Evolutionary conservation across 257 asterid genomes (phyloP), one percentile per base, ranked within the genome.

Genomic region (Hygrophila difformis): DNA sequence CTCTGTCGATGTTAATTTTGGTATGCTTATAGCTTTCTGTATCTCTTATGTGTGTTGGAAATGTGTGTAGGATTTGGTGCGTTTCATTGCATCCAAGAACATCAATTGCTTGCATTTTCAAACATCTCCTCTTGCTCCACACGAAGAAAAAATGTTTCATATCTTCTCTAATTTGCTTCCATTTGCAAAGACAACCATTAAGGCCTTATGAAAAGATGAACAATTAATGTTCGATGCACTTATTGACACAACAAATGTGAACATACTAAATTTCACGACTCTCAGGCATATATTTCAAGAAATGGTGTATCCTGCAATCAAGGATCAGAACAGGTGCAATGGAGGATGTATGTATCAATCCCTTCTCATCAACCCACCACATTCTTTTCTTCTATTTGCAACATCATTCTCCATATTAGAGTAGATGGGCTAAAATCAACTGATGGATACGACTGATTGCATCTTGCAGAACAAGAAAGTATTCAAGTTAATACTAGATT

Each of bases 221-320:
- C 17, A n/a, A 14, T 18, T 49, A 5, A 18, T n/a, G n/a, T n/a
- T n/a, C n/a, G n/a, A n/a, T n/a, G n/a, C n/a, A n/a, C n/a, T n/a
- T n/a, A n/a, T n/a, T n/a, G n/a, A n/a, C n/a, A n/a, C n/a, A 42
- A 21, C 15, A 36, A 46, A 34, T 44, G 12, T 15, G 41, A 17
- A 40, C 13, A 40, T 17, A 10, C 18, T 31, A 12, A 35, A 9
- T 34, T 57, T 38, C 18, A 35, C 57, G 34, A 18, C 59, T 56
- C 35, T 38, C 77, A 82, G 97, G 97, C 65, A 76, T 72, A 51
- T 79, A 76, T 66, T 87, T 83, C 71, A 87, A 87, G 74, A 83
- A 87, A 72, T 87, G 97, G 97, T 83, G 97, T 46, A 47, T 87
- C 59, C 74, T 87, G 87, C 93, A 87, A 62, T 74, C 92, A 11